Percentiles rank a stretch among this genome's conserved stretches.
Conservation (phyloP, 129 eudicot genomes). For the Lactuca saligna region DNA sequence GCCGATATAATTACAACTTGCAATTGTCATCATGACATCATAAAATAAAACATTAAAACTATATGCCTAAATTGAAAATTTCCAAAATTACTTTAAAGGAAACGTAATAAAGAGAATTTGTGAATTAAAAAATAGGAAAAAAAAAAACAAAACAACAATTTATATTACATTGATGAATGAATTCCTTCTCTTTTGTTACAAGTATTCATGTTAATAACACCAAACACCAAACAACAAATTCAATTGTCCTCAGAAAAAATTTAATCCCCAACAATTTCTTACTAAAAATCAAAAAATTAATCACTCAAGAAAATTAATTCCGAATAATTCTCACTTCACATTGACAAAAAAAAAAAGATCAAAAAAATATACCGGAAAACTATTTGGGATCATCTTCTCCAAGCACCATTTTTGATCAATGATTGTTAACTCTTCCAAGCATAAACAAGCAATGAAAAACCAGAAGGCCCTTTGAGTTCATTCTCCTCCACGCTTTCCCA, state of each 20-base stretch:
- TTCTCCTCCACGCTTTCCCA: conserved; percentile 84
- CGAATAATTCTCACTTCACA: conserved; percentile 27
- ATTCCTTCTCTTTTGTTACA: conserved; percentile 12
- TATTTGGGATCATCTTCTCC: neutral
- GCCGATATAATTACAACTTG: neutral
- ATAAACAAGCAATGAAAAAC: conserved; percentile 72
- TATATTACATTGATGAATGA: conserved; percentile 23
- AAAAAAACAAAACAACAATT: neutral
- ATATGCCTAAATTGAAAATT: neutral
- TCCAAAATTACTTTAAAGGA: neutral
- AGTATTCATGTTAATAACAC: conserved; percentile 19
- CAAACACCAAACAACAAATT: conserved; percentile 7
- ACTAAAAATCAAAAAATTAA: neutral
- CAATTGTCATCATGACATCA: neutral
- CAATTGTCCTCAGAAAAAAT: conserved; percentile 8
- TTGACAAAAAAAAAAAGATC: neutral
- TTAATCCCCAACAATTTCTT: conserved; percentile 16
- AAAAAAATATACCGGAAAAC: neutral
- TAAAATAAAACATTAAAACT: neutral
- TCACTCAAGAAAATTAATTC: neutral
- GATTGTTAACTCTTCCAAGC: conserved; percentile 69
- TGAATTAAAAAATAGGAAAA: neutral
- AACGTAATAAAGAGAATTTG: neutral
- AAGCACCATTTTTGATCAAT: neutral
- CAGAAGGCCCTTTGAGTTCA: conserved; percentile 60